Conservation (phyloP, 306 rosid genomes). For the Acacia acuminata region DNA sequence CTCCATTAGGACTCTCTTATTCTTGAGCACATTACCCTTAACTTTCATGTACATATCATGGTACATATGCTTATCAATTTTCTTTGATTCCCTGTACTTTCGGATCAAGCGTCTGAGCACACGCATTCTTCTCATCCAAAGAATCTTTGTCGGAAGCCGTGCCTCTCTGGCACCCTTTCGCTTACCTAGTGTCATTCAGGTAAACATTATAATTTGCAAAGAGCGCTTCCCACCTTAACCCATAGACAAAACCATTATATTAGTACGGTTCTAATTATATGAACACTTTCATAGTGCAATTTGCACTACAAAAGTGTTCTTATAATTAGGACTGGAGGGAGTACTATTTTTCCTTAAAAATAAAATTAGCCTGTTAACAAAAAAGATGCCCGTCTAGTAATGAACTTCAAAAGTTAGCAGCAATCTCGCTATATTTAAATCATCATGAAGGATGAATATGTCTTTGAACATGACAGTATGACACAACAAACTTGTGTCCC, state of each 20-base stretch:
- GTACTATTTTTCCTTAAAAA: not conserved
- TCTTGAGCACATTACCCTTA: slow-evolving; percentile 96
- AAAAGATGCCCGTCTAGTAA: not conserved
- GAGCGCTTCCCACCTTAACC: not conserved
- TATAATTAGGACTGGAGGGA: no score
- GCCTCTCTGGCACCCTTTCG: slow-evolving; percentile 98
- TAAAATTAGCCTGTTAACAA: not conserved
- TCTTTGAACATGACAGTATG: not conserved
- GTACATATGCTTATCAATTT: slow-evolving; percentile 97
- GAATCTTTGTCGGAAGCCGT: slow-evolving; percentile 87
- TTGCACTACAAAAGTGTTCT: no score
- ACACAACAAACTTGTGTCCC: not conserved
- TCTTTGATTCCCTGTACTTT: slow-evolving; percentile 88
- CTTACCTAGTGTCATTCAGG: slow-evolving; percentile 56
- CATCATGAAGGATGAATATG: no score
- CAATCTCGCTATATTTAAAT: not conserved
- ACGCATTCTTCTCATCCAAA: slow-evolving; percentile 99
- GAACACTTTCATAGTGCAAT: no score
- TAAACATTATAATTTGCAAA: not conserved
- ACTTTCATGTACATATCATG: slow-evolving; percentile 99
- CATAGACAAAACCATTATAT: no score
- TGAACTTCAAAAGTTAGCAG: not conserved
- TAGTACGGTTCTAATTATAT: no score
- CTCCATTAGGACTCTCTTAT: slow-evolving; percentile 95
- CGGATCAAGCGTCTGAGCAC: slow-evolving; percentile 95